phyloP scores from a whole-genome alignment of 2,329 filamentous ascomycete genomes.

The Eutypella sp. region DNA sequence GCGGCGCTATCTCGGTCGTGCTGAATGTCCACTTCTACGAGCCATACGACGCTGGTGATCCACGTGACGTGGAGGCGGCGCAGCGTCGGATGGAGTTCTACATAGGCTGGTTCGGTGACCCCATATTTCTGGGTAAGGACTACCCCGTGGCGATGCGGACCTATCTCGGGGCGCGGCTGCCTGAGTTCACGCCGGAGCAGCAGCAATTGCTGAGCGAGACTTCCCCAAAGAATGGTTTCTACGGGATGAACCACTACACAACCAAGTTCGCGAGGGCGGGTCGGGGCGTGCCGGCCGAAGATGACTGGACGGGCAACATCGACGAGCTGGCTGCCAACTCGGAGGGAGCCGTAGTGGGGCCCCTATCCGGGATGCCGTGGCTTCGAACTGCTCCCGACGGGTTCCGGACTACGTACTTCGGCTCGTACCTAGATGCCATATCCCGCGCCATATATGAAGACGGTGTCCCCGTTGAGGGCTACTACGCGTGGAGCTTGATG shows the following conservation, averaged over 20 bases:
- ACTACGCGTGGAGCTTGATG: too few relatives aligned
- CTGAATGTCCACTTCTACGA: slow-evolving; percentile 35
- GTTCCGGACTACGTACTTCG: too few relatives aligned
- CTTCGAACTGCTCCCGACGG: too few relatives aligned
- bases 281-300: slow-evolving; percentile 5
- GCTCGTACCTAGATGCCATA: too few relatives aligned
- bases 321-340: slow-evolving; percentile 2
- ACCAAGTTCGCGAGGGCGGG: neutral
- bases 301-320: slow-evolving; percentile 2
- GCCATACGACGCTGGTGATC: slow-evolving; percentile 26
- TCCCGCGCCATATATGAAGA: too few relatives aligned
- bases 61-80: slow-evolving; percentile 24
- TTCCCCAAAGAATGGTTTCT: slow-evolving; percentile 13
- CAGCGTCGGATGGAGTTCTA: slow-evolving; percentile 32
- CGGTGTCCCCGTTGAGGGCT: too few relatives aligned
- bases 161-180: slow-evolving; percentile 27
- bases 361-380: slow-evolving; percentile 4
- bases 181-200: slow-evolving; percentile 23
- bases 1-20: slow-evolving; percentile 30
- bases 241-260: slow-evolving; percentile 4
- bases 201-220: slow-evolving; percentile 17
- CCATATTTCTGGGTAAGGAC: slow-evolving; percentile 27
- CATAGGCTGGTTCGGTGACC: slow-evolving; percentile 36
- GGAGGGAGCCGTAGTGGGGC: slow-evolving; percentile 8
- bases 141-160: slow-evolving; percentile 16